Conservation (phyloP, 371 early-diverging fungal species). For the Haplosporangium sp. region DNA sequence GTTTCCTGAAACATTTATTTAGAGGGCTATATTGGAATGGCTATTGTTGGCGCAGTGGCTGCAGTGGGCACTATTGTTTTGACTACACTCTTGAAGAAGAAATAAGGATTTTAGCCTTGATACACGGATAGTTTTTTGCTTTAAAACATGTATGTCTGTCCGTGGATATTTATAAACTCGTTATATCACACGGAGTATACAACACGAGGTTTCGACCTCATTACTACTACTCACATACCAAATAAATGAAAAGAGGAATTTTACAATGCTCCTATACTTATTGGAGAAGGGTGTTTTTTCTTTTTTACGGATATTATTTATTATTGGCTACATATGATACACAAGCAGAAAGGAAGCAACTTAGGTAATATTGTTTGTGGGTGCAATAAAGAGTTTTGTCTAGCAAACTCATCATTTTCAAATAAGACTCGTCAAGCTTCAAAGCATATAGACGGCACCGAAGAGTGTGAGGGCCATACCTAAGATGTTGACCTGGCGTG, state of each 20-base stretch:
- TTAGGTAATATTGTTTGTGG: too few species aligned
- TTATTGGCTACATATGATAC: neutral
- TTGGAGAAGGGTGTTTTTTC: neutral
- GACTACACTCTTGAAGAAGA: constrained; percentile 50
- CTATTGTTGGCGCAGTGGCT: constrained; percentile 85
- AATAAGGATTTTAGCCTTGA: constrained; percentile 11
- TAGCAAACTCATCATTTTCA: neutral
- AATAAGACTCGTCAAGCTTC: neutral
- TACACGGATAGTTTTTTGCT: too few species aligned
- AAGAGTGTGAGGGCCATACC: constrained; percentile 43
- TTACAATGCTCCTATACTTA: too few species aligned
- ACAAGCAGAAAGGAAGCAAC: neutral
- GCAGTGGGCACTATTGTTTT: constrained; percentile 69
- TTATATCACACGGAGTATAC: too few species aligned
- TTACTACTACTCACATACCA: too few species aligned
- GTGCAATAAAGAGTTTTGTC: neutral
- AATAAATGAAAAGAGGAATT: too few species aligned
- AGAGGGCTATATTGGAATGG: constrained; percentile 93
- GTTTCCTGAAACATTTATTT: constrained; percentile 10
- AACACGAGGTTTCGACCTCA: too few species aligned
- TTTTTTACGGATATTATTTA: neutral
- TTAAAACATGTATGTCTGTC: too few species aligned
- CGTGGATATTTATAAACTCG: too few species aligned
- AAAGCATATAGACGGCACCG: constrained; percentile 41
- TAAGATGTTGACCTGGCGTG: constrained; percentile 36